Base-by-base conservation (phyloP, 2,329 filamentous ascomycete species). In the Aspergillus tanneri region DNA sequence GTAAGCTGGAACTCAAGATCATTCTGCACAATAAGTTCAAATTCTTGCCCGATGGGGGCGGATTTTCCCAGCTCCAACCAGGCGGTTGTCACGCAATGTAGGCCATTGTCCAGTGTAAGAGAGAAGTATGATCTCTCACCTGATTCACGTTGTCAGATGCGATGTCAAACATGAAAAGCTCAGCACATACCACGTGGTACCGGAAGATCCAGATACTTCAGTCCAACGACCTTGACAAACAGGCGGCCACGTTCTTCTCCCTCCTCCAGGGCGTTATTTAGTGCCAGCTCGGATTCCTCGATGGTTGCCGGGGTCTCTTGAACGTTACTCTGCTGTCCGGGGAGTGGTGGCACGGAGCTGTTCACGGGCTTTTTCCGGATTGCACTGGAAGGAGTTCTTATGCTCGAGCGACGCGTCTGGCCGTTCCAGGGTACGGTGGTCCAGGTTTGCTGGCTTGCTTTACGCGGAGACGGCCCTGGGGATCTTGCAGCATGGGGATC, bases 1-100 rank as follows among this genome's bases (percentile, higher is more conserved):
- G 93, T 97, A 30, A 99, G 82, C 71, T 99, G 93, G 74, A 99
- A 99, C 69, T 99, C 93, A n/a, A 99, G 83, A 60, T 99, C 93
- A 59, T 96, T 93, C 41, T 95, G 86, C 21, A 99, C 93, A 24
- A 97, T 91, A 36, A 99, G 84, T 73, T 99, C 93, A 61, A 99
- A 99, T 67, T 99, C 93, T 65, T 99, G 93, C 5, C 92, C 93
- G 59, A 99, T 97, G 0, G 93, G 90, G 2, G 93, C 92, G 50
- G 88, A 92, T 59, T 88, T 87, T 16, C 90, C 90, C 50, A 99
- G 78, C 69, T 99, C 93, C 7, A 97, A 78, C 88, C 90, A 96
- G 0, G 90, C 86, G 3, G 93, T 99, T 0, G 93, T 99, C 12
- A 99, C 93, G 63, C 93, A 99, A 68, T 99, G 93, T 1, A 99